Evolutionary conservation across 2,329 filamentous ascomycete species (phyloP).

Genomic region (Ascochyta koolunga): DNA sequence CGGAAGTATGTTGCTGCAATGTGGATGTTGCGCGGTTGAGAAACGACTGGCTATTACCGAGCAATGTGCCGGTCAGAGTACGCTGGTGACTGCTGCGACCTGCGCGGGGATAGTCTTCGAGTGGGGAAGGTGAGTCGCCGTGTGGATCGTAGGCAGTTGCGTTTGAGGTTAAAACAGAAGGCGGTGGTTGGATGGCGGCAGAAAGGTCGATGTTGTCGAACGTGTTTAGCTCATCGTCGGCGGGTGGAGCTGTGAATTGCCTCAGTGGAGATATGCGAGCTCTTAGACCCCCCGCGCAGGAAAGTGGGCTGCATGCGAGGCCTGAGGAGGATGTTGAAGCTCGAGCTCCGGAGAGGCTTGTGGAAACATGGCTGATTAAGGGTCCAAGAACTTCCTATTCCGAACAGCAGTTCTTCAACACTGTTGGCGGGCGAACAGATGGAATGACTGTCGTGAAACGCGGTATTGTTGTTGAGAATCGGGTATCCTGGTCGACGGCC

Average conservation of each 20-base stretch:
- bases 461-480: conserved; percentile 7
- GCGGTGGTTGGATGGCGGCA: conserved; percentile 39
- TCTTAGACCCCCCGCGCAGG: conserved; percentile 34
- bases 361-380: conserved; percentile 32
- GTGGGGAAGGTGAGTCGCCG: conserved; percentile 31
- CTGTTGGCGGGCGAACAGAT: conserved; percentile 22
- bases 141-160: conserved; percentile 46
- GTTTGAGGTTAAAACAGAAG: conserved; percentile 41
- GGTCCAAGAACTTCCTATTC: conserved; percentile 31
- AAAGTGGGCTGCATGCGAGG: conserved; percentile 40
- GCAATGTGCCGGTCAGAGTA: conserved; percentile 44
- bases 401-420: conserved; percentile 20
- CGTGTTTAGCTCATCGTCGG: conserved; percentile 22
- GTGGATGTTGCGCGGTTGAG: conserved; percentile 45
- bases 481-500: conserved; percentile 23
- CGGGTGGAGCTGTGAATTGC: conserved; percentile 30
- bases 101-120: conserved; percentile 33
- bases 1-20: conserved; percentile 48
- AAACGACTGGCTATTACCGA: conserved; percentile 40
- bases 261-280: conserved; percentile 26
- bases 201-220: conserved; percentile 46
- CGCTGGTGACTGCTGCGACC: conserved; percentile 38
- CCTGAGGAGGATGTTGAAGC: conserved; percentile 29
- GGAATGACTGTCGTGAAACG: conserved; percentile 38
- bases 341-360: conserved; percentile 24